phyloP scores from a whole-genome alignment of 1,139 yeast genomes.

The Debaryomyces sp. region DNA sequence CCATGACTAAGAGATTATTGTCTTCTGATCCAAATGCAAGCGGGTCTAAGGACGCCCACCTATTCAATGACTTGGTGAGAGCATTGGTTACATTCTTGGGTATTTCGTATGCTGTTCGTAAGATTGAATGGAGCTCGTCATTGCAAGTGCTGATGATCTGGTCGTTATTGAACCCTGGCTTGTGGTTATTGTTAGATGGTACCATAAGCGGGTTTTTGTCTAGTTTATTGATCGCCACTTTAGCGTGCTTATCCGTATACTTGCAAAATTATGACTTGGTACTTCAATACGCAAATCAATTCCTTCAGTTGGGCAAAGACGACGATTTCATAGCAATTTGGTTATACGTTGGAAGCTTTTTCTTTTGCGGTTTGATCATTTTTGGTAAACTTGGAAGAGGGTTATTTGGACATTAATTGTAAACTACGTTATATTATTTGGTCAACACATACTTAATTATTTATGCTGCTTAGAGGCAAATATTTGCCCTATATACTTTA shows the following conservation, averaged over 20 bases:
- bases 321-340: slow-evolving; percentile 39
- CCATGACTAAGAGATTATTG: slow-evolving; percentile 29
- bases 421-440: neutral
- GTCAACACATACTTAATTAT: neutral
- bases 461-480: neutral
- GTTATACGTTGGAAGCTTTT: slow-evolving; percentile 61
- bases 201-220: slow-evolving; percentile 66
- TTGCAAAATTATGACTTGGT: slow-evolving; percentile 28
- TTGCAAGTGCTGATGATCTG: slow-evolving; percentile 76
- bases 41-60: slow-evolving; percentile 27
- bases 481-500: neutral
- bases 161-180: slow-evolving; percentile 73
- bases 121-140: slow-evolving; percentile 77
- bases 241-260: slow-evolving; percentile 41
- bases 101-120: slow-evolving; percentile 78
- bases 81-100: slow-evolving; percentile 80
- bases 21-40: slow-evolving; percentile 37
- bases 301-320: slow-evolving; percentile 9
- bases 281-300: slow-evolving; percentile 15
- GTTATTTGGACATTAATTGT: slow-evolving; percentile 26
- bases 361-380: slow-evolving; percentile 67
- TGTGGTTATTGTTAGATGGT: slow-evolving; percentile 83
- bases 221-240: slow-evolving; percentile 43
- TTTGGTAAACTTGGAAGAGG: slow-evolving; percentile 76
- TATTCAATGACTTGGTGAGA: slow-evolving; percentile 49